These are phyloP conservation scores for Solanum pennellii DNA, from an alignment of 257 asterid genomes.

Conservation along the genomic window DNA sequence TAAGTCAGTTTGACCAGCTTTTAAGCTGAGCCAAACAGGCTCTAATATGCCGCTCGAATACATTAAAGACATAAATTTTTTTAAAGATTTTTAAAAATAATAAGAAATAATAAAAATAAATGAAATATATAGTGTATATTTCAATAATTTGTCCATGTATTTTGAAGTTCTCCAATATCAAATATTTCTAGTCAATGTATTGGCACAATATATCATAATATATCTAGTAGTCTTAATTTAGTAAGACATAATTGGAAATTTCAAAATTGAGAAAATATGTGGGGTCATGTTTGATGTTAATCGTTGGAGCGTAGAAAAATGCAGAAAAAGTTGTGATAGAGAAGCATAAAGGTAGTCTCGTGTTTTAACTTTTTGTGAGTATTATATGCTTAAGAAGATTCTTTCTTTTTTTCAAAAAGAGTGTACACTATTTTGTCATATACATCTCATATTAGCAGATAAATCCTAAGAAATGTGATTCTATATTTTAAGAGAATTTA, in stretches of 20 bases:
- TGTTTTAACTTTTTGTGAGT: not conserved
- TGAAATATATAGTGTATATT: no score
- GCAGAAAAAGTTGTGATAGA: not conserved
- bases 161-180: not conserved
- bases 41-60: no score
- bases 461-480: no score
- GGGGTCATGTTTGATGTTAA: not conserved
- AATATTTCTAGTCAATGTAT: not conserved
- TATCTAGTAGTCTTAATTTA: not conserved
- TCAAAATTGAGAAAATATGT: not conserved
- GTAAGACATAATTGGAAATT: not conserved
- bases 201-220: not conserved
- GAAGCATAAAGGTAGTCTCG: not conserved
- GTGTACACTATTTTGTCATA: not conserved
- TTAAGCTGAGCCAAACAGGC: no score
- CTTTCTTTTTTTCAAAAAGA: not conserved
- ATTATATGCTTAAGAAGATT: not conserved
- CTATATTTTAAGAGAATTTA: no score
- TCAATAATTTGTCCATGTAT: not conserved
- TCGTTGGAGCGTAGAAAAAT: not conserved
- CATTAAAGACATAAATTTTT: no score
- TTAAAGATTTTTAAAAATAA: no score
- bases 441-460: not conserved
- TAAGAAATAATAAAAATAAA: no score
- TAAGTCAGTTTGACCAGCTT: no score